Base-by-base conservation (phyloP, 176 grass and related monocot genomes). In the Oryza longistaminata region DNA sequence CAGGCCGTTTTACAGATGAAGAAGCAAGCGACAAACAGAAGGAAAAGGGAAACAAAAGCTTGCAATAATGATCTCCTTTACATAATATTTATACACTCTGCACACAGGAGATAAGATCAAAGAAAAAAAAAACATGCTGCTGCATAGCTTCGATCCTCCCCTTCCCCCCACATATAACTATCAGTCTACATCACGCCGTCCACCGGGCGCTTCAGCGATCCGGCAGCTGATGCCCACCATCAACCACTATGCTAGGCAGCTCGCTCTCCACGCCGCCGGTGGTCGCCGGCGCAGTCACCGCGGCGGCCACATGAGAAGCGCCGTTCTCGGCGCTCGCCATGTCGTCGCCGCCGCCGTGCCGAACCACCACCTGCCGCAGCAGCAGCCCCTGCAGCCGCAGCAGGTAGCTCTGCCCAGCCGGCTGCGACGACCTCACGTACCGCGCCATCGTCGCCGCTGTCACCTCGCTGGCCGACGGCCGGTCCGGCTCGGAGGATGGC, bases 351-450 rank as follows among this genome's bases (percentile, higher is more conserved):
- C 31, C 75, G 2, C 86, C 85, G 0, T 86, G 75, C 55, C 83
- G 82, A 29, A 94, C 81, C 7, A 95, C 80, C 9, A 37, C 35
- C 35, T 85, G 76, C 11, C 88, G 80, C 40, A 88, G 80, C 71
- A 95, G 86, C 72, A 92, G 70, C 3, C 90, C 93, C 86, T 92
- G 93, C 75, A 92, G 74, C 66, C 93, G 86, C 72, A 95, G 65
- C 86, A 95, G 52, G 81, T 90, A 90, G 61, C 88, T 92, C 60
- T 88, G 93, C 66, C 88, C 88, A 0, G 22, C 72, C 0, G 90
- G 93, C 46, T 91, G 89, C 0, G 81, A 85, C 0, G 81, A 85
- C 29, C 92, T 68, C 70, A 86, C 60, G 2, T 92, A 95, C 11
- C 86, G 81, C 0, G 86, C 83, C 12, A 85, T 71, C 19, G 85